These are phyloP conservation scores for Physaria fendleri DNA, from an alignment of 345 rosid genomes.

Conservation along the genomic window DNA sequence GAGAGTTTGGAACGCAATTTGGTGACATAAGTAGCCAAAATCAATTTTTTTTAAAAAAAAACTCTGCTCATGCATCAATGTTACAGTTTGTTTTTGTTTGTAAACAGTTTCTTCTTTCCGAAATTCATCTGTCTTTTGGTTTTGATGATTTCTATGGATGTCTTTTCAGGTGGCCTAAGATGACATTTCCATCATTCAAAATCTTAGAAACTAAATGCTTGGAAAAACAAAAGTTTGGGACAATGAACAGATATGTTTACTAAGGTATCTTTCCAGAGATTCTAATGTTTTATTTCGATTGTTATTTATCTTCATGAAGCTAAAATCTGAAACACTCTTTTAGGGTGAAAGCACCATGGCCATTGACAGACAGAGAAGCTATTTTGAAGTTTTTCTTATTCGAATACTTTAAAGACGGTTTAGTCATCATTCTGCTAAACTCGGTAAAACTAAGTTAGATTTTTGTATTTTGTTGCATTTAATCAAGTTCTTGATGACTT, in stretches of 20 bases:
- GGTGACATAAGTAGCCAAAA: too few species aligned
- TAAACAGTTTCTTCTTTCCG: neutral
- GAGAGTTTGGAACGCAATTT: too few species aligned
- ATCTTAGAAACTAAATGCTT: slow-evolving; percentile 45
- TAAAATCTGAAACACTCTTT: slow-evolving; percentile 14
- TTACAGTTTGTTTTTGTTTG: neutral
- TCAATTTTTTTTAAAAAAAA: too few species aligned
- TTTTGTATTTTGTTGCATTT: neutral
- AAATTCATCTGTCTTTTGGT: neutral
- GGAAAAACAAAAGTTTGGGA: slow-evolving; percentile 51
- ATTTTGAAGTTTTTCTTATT: slow-evolving; percentile 60
- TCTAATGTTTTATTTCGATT: neutral
- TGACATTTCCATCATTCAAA: slow-evolving; percentile 58
- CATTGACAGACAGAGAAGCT: slow-evolving; percentile 76
- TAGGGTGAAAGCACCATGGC: slow-evolving; percentile 98
- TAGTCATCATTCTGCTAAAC: slow-evolving; percentile 52
- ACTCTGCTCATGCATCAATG: too few species aligned
- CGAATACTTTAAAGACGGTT: slow-evolving; percentile 66
- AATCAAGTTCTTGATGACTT: neutral
- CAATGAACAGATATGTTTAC: slow-evolving; percentile 67
- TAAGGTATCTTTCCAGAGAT: slow-evolving; percentile 49
- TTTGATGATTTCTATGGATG: neutral
- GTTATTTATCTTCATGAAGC: slow-evolving; percentile 16
- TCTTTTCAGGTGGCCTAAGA: slow-evolving; percentile 96
- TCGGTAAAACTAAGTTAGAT: slow-evolving; percentile 42